These are phyloP conservation scores for Coccomyxa subellipsoidea DNA, from an alignment of 163 green algal species.

Conservation along the genomic window DNA sequence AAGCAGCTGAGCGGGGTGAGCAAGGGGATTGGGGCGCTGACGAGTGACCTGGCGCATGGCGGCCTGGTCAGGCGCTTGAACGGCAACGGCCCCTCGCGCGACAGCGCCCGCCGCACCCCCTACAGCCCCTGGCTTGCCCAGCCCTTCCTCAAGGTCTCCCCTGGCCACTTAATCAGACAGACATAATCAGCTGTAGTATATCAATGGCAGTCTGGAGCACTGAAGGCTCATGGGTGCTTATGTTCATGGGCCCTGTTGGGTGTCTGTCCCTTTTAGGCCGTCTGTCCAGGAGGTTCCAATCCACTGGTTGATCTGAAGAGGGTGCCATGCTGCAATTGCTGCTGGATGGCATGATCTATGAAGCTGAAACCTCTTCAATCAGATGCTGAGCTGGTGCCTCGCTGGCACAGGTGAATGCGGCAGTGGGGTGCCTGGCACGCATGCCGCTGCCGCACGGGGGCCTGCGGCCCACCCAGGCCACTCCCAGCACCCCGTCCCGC, in stretches of 20 bases:
- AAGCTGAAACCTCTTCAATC: too few species aligned
- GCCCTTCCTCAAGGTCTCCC: conserved; percentile 48
- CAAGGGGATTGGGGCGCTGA: background rate
- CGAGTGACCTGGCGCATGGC: conserved; percentile 31
- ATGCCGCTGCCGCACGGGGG: conserved; percentile 44
- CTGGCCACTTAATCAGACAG: background rate
- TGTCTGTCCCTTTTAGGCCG: too few species aligned
- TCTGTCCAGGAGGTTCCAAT: too few species aligned
- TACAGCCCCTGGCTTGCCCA: conserved; percentile 49
- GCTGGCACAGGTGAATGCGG: conserved; percentile 36
- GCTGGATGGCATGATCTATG: too few species aligned
- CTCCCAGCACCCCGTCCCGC: background rate
- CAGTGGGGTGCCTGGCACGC: conserved; percentile 54
- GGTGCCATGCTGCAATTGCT: too few species aligned
- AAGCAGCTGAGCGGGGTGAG: background rate
- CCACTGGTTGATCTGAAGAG: too few species aligned
- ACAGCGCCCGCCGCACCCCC: conserved; percentile 16
- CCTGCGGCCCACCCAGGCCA: conserved; percentile 5
- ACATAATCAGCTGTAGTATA: background rate
- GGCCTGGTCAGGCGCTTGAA: conserved; percentile 20
- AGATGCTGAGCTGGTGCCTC: too few species aligned
- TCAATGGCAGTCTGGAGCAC: too few species aligned
- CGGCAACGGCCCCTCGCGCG: conserved; percentile 17
- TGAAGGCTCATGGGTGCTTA: too few species aligned
- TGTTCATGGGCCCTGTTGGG: too few species aligned